Percentiles rank a stretch among this genome's conserved stretches.
These are phyloP conservation scores for Sclerotinia trifoliorum DNA, from an alignment of 2,329 filamentous ascomycete genomes.

Conservation along the genomic window DNA sequence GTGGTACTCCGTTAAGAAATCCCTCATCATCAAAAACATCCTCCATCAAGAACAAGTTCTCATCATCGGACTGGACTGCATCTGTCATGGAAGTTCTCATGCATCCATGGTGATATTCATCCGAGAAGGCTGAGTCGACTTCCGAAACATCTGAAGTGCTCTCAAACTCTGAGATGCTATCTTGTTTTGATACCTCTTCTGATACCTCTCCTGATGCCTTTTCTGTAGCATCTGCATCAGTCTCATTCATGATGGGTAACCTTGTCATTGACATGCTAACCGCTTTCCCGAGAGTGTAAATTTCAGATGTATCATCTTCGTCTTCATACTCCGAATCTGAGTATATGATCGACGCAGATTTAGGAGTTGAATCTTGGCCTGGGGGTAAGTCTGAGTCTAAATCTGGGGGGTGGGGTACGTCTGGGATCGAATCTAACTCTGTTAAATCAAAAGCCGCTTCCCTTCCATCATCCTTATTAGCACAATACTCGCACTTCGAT, in stretches of 20 bases:
- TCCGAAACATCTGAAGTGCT: neutral
- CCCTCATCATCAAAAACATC: neutral
- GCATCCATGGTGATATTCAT: neutral
- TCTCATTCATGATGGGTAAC: neutral
- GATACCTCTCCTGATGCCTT: neutral
- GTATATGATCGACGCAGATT: no score
- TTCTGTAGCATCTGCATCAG: neutral
- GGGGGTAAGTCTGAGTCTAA: no score
- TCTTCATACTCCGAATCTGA: no score
- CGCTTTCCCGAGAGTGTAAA: neutral
- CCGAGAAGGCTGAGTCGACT: neutral
- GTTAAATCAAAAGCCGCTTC: no score
- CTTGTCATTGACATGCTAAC: neutral
- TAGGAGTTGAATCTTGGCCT: fast-evolving
- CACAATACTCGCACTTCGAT: neutral
- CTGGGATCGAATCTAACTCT: no score
- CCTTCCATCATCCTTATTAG: no score
- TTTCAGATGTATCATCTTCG: neutral
- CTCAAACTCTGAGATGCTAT: neutral
- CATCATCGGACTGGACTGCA: neutral
- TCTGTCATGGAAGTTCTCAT: neutral
- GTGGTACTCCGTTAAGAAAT: neutral
- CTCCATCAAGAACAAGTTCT: neutral
- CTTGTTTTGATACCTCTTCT: neutral
- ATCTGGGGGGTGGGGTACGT: no score